Evolutionary conservation across 164 flowering plant genomes (phyloP), one percentile per base, ranked within the genome.

Genomic region (Umbellularia californica): DNA sequence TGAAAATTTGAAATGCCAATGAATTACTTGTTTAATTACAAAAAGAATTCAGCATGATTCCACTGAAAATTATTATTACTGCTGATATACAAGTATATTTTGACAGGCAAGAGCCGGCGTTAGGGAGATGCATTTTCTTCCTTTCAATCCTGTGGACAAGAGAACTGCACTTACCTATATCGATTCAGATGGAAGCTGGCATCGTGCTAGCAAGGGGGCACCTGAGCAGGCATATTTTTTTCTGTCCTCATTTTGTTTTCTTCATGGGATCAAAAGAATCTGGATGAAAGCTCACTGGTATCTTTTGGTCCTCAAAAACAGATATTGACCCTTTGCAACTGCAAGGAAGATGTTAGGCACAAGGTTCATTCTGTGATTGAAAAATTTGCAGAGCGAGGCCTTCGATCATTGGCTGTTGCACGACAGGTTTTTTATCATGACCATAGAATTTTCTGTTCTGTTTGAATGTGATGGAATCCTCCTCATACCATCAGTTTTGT

Each of bases 61-160:
- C 3, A 55, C n/a, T 14, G n/a, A 55, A 11, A 14, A 55, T 55
- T 55, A 55, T 15, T 55, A 55, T 12, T 58, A 19, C 6, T 20
- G 10, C 23, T 19, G 13, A 27, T 74, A 13, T 23, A 22, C 27
- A 65, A 1, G 0, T 65, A 12, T 65, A 19, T 2, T 13, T 24
- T 65, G 68, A 24, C 65, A 82, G 85, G 85, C 85, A 58, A 77
- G 85, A 67, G 83, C 83, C 60, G 83, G 83, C 63, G 62, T 83
- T 23, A 77, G 77, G 55, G 85, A 83, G 77, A 62, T 83, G 65
- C 85, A 83, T 62, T 83, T 83, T 70, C 73, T 83, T 24, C 85
- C 85, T 25, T 83, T 83, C 74, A 83, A 83, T 70, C 85, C 85
- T 15, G 85, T 83, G 35, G 85, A 83, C 69, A 83, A 83, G 79